phyloP scores from a whole-genome alignment of 108 stramenopile genomes.

The Aurantiochytrium sp. region DNA sequence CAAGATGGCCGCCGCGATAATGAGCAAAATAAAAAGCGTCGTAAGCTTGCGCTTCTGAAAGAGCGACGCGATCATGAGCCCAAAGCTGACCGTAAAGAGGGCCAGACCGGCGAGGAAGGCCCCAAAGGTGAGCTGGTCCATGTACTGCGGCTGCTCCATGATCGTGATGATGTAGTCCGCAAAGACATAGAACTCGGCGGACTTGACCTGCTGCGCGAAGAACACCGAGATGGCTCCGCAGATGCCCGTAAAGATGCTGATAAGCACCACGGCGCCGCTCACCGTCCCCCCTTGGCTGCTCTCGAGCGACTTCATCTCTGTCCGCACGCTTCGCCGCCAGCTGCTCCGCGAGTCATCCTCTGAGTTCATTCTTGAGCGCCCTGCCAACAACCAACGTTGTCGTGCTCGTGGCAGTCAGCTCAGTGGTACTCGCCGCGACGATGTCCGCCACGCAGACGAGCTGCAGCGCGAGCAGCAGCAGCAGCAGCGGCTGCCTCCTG shows the following conservation, averaged over 20 bases:
- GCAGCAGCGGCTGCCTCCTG: too few species aligned
- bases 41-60: background rate
- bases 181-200: background rate
- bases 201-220: constrained; percentile 4
- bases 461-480: too few species aligned
- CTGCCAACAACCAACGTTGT: too few species aligned
- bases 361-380: too few species aligned
- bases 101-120: background rate
- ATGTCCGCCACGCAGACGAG: too few species aligned
- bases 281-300: background rate
- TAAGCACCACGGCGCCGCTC: background rate
- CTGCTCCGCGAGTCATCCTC: background rate
- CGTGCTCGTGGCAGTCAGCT: too few species aligned
- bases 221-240: background rate
- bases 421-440: too few species aligned
- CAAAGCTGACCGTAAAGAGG: background rate
- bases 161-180: background rate
- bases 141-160: background rate
- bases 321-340: background rate
- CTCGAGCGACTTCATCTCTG: background rate
- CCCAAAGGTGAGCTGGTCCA: background rate
- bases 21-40: background rate
- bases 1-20: background rate
- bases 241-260: background rate
- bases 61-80: background rate